phyloP scores from a whole-genome alignment of 2,329 filamentous ascomycete species.

The Verticillium albo-atrum region DNA sequence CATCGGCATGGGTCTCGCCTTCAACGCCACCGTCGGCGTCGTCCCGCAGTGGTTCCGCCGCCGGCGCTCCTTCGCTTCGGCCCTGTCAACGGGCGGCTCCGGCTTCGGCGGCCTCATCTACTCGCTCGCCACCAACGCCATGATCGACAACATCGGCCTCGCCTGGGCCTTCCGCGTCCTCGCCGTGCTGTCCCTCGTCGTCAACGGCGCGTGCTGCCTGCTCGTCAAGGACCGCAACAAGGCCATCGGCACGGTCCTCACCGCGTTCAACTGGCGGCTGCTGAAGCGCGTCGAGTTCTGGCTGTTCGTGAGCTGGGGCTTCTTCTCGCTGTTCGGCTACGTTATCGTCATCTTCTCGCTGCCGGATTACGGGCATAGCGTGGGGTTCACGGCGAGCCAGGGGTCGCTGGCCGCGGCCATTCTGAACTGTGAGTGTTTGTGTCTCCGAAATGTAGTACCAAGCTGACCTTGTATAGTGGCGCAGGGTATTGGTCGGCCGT shows the following conservation, averaged over 20 bases:
- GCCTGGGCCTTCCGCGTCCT: constrained; percentile 64
- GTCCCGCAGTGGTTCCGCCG: constrained; percentile 72
- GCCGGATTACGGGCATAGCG: constrained; percentile 65
- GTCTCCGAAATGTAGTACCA: background rate
- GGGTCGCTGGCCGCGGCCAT: constrained; percentile 69
- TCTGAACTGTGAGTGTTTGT: constrained; percentile 52
- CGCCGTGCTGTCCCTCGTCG: constrained; percentile 57
- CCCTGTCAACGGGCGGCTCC: constrained; percentile 64
- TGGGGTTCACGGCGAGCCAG: constrained; percentile 63
- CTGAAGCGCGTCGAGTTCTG: constrained; percentile 60
- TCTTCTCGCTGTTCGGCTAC: constrained; percentile 70
- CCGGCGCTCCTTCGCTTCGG: constrained; percentile 64
- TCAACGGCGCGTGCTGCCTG: constrained; percentile 60
- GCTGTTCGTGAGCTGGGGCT: constrained; percentile 62
- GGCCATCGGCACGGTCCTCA: constrained; percentile 60
- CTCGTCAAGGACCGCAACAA: constrained; percentile 70
- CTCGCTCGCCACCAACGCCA: constrained; percentile 61
- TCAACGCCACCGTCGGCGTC: constrained; percentile 63
- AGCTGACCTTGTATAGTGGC: constrained; percentile 30
- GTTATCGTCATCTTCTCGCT: constrained; percentile 73
- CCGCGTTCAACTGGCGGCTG: constrained; percentile 60
- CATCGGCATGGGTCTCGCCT: constrained; percentile 73
- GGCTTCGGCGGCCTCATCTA: constrained; percentile 73
- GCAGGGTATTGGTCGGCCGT: constrained; percentile 63
- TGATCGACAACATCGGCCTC: constrained; percentile 61